Evolutionary conservation across 345 rosid genomes (phyloP).

Genomic region (Moricandia moricandioides): DNA sequence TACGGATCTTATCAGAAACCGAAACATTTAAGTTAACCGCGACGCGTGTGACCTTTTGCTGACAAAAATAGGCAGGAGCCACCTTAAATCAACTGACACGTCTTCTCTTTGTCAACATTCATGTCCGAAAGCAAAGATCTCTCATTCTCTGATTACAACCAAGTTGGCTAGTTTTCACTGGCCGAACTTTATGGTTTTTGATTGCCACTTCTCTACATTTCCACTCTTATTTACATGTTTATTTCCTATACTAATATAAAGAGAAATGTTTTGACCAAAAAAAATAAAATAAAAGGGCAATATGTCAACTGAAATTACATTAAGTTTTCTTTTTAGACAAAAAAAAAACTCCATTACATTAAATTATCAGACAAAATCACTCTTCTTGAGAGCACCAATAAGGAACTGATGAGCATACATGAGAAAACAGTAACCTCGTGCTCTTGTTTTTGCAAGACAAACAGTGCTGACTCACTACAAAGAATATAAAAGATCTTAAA

Average conservation of each 20-base stretch:
- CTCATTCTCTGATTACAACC: slow-evolving; percentile 6
- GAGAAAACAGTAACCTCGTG: no score
- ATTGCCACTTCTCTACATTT: neutral
- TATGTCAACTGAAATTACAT: neutral
- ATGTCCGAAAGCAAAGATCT: slow-evolving; percentile 18
- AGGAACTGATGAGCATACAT: no score
- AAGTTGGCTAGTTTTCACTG: slow-evolving; percentile 14
- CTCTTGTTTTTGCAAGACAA: no score
- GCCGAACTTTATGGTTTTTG: slow-evolving; percentile 19
- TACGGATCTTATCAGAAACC: slow-evolving; percentile 28
- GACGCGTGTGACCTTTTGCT: slow-evolving; percentile 27
- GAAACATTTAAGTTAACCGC: slow-evolving; percentile 22
- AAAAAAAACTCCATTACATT: no score
- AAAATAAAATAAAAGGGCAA: no score
- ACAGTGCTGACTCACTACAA: no score
- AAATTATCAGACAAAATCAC: no score
- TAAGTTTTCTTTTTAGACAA: neutral
- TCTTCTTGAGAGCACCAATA: no score
- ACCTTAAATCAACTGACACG: slow-evolving; percentile 27
- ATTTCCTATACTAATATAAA: neutral
- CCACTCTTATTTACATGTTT: neutral
- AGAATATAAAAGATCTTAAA: no score
- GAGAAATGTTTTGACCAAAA: no score
- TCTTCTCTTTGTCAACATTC: slow-evolving; percentile 27
- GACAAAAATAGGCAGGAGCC: neutral